phyloP scores from a whole-genome alignment of 768 basidiomycete genomes.

The Leccinum subtestaceum region DNA sequence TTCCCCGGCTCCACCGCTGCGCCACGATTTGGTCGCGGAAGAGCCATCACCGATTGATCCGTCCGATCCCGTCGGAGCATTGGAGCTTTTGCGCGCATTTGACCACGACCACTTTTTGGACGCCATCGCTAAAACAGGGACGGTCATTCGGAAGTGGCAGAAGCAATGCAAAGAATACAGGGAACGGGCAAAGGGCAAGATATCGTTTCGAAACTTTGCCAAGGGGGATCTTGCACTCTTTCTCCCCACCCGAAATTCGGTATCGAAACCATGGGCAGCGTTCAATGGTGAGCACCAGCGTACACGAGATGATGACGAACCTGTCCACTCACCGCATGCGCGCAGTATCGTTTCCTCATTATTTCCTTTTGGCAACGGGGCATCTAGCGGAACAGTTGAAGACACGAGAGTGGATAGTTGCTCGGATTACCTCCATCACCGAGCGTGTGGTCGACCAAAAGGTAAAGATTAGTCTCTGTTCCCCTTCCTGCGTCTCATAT shows the following conservation, averaged over 20 bases:
- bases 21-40: slow-evolving; percentile 46
- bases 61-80: slow-evolving; percentile 64
- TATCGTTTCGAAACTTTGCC: slow-evolving; percentile 92
- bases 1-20: slow-evolving; percentile 45
- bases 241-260: slow-evolving; percentile 91
- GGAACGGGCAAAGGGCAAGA: slow-evolving; percentile 94
- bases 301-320: neutral
- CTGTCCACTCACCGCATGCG: neutral
- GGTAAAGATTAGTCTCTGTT: slow-evolving; percentile 36
- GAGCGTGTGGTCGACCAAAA: slow-evolving; percentile 81
- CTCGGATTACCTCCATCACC: slow-evolving; percentile 83
- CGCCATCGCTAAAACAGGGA: slow-evolving; percentile 74
- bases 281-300: slow-evolving; percentile 77
- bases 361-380: slow-evolving; percentile 88
- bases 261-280: slow-evolving; percentile 95
- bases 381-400: slow-evolving; percentile 87
- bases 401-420: slow-evolving; percentile 93
- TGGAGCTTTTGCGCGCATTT: slow-evolving; percentile 69
- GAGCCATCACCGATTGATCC: slow-evolving; percentile 79
- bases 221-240: slow-evolving; percentile 96
- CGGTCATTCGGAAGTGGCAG: slow-evolving; percentile 93
- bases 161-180: slow-evolving; percentile 96
- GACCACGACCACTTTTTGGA: slow-evolving; percentile 87
- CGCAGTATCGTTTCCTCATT: slow-evolving; percentile 93
- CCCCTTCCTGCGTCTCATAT: slow-evolving; percentile 1